A percentile compares a stretch with the other conserved stretches of the same genome.
These are phyloP conservation scores for Trichoderma erinaceum DNA, from an alignment of 495 filamentous ascomycete genomes.

Conservation along the genomic window DNA sequence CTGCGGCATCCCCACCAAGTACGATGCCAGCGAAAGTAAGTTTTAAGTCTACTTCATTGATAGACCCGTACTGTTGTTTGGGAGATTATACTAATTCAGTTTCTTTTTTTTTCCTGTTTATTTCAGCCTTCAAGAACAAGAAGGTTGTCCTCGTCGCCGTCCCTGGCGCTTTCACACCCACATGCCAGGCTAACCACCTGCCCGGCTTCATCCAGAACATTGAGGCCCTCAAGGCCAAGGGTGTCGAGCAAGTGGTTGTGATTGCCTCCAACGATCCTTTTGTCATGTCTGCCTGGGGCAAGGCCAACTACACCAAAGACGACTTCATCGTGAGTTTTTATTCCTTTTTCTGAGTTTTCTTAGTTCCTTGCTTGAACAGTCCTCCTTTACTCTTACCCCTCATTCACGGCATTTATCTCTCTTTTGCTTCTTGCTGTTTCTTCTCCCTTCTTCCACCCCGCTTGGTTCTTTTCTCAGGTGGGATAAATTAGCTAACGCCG, in stretches of 20 bases:
- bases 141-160: slow-evolving; percentile 88
- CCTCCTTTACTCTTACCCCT: background rate
- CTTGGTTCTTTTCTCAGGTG: background rate
- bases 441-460: background rate
- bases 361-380: background rate
- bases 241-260: slow-evolving; percentile 78
- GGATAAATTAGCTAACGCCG: slow-evolving; percentile 9
- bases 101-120: background rate
- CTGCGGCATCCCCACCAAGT: slow-evolving; percentile 74
- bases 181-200: slow-evolving; percentile 82
- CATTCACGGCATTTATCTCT: background rate
- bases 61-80: slow-evolving; percentile 7
- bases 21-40: slow-evolving; percentile 69
- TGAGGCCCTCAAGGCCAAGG: slow-evolving; percentile 67
- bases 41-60: slow-evolving; percentile 8
- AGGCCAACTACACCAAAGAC: slow-evolving; percentile 78
- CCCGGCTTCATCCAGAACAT: slow-evolving; percentile 77
- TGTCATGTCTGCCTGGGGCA: slow-evolving; percentile 94
- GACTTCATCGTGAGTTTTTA: slow-evolving; percentile 64
- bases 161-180: slow-evolving; percentile 92
- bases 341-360: background rate
- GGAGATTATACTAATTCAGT: background rate
- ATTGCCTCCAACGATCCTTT: slow-evolving; percentile 87
- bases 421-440: background rate
- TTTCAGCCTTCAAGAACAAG: slow-evolving; percentile 66